These are phyloP conservation scores for Bombardia bombarda DNA, from an alignment of 495 filamentous ascomycete species.

Conservation along the genomic window DNA sequence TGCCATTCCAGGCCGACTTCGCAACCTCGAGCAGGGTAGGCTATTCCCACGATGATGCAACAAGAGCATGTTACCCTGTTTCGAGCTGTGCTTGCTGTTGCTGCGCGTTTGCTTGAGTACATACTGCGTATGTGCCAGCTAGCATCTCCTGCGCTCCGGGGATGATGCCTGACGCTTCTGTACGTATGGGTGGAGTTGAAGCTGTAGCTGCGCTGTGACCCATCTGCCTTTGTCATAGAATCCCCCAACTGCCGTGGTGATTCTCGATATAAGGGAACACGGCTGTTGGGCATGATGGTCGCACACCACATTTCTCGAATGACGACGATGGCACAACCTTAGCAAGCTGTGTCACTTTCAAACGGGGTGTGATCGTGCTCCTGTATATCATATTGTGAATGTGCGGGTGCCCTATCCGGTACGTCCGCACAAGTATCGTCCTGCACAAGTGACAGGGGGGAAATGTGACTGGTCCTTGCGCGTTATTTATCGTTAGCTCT, in stretches of 20 bases:
- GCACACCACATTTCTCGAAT: constrained; percentile 16
- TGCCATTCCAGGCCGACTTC: constrained; percentile 2
- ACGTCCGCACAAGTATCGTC: constrained; percentile 9
- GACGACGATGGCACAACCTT: not conserved
- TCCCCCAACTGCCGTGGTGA: constrained; percentile 17
- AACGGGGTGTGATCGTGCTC: constrained; percentile 11
- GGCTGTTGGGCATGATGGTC: no score
- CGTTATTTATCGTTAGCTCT: no score
- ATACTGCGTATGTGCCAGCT: no score
- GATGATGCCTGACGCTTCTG: no score
- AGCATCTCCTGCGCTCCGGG: no score
- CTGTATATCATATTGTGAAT: constrained; percentile 6
- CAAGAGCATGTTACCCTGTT: constrained; percentile 4
- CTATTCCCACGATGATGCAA: not conserved
- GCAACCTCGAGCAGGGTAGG: not conserved
- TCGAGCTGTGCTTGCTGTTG: constrained; percentile 10
- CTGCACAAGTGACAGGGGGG: constrained; percentile 9
- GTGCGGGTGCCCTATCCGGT: constrained; percentile 20
- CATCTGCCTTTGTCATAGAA: constrained; percentile 16
- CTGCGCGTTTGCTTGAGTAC: no score
- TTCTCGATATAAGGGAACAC: no score
- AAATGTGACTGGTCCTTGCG: not conserved
- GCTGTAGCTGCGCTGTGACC: constrained; percentile 1
- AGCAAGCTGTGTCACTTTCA: not conserved
- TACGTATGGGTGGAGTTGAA: not conserved